Evolutionary conservation across 768 basidiomycete species (phyloP).

Genomic region (Boletus fagicola): DNA sequence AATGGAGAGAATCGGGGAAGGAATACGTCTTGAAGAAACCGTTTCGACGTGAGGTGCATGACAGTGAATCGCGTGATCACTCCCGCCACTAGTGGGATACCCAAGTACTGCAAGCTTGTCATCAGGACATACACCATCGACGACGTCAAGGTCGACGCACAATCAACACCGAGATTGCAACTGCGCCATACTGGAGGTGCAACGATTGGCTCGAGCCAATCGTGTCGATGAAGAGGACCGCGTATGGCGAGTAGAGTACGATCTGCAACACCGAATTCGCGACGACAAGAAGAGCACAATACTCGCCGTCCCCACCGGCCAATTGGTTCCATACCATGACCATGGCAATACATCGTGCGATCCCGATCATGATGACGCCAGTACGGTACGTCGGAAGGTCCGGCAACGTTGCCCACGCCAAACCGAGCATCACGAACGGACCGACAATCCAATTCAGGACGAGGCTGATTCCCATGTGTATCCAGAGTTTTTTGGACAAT

Average conservation of each 20-base stretch:
- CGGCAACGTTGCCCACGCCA: constrained; percentile 84
- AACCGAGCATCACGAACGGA: constrained; percentile 79
- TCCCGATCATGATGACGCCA: constrained; percentile 80
- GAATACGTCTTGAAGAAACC: constrained; percentile 56
- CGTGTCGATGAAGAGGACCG: constrained; percentile 70
- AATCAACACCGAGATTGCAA: constrained; percentile 68
- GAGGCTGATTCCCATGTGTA: constrained; percentile 66
- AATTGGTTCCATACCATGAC: constrained; percentile 83
- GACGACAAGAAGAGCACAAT: constrained; percentile 78
- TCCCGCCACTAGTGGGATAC: constrained; percentile 75
- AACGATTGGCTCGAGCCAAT: constrained; percentile 47
- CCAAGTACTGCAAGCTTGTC: constrained; percentile 57
- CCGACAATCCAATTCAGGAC: constrained; percentile 79
- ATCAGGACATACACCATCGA: neutral
- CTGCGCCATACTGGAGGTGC: constrained; percentile 54
- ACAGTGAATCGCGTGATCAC: constrained; percentile 62
- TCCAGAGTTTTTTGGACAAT: constrained; percentile 52
- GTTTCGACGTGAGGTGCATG: constrained; percentile 43
- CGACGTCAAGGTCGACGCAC: constrained; percentile 42
- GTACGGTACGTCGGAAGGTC: constrained; percentile 72
- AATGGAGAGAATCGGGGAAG: constrained; percentile 65
- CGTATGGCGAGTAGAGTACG: constrained; percentile 62
- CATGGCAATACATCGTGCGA: constrained; percentile 47
- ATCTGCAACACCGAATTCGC: constrained; percentile 81
- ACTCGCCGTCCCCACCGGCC: constrained; percentile 64